Conservation (phyloP, 306 rosid species). For the Medicago ruthenica region DNA sequence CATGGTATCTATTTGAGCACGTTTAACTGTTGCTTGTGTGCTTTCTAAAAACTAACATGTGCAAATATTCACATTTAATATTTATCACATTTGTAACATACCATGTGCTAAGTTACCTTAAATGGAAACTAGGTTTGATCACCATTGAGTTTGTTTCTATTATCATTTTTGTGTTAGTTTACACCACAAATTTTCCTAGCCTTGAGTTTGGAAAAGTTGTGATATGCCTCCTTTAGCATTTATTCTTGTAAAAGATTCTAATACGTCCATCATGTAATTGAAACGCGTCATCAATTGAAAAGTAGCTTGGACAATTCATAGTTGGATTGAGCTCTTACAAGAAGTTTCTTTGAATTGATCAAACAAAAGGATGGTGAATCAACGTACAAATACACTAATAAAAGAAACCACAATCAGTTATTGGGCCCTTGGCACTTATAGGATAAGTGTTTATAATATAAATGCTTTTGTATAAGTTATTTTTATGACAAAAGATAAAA, state of each 20-base stretch:
- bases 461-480: no score
- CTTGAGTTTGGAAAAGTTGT: constrained; percentile 24
- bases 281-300: constrained; percentile 28
- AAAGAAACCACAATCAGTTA: background rate
- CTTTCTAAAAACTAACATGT: constrained; percentile 40
- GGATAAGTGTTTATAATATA: no score
- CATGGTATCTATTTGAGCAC: constrained; percentile 36
- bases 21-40: constrained; percentile 38
- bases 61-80: constrained; percentile 1
- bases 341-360: constrained; percentile 48
- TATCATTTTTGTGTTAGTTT: constrained; percentile 29
- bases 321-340: constrained; percentile 31
- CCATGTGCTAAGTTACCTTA: constrained; percentile 48
- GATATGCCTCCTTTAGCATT: constrained; percentile 46
- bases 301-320: constrained; percentile 31
- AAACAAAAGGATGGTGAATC: constrained; percentile 20
- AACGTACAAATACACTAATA: constrained; percentile 9
- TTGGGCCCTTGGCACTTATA: no score
- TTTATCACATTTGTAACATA: constrained; percentile 39
- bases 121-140: constrained; percentile 33
- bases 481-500: no score
- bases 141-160: constrained; percentile 31
- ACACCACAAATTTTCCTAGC: constrained; percentile 28
- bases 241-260: constrained; percentile 41
- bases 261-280: constrained; percentile 12